Evolutionary conservation across 768 basidiomycete species (phyloP).

Genomic region (Rhodotorula babjevae): DNA sequence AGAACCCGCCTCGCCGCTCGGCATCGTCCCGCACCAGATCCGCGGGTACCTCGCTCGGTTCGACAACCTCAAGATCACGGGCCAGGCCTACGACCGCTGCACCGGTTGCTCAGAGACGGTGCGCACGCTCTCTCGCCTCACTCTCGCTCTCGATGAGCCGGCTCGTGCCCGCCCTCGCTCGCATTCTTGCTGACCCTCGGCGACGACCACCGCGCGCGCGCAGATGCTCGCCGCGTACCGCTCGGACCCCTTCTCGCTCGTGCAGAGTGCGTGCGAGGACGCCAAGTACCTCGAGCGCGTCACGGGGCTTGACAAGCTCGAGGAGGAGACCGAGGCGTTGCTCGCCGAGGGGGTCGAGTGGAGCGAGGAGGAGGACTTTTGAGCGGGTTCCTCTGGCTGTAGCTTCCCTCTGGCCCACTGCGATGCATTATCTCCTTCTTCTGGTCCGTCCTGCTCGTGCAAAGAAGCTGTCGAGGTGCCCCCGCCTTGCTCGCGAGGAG

Average conservation of each 20-base stretch:
- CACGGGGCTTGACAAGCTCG: constrained; percentile 73
- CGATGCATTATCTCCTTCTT: no score
- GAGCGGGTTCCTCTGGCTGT: no score
- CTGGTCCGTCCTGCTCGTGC: no score
- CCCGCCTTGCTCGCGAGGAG: no score
- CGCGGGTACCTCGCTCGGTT: constrained; percentile 86
- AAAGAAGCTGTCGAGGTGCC: no score
- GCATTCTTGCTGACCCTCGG: no score
- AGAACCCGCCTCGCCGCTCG: constrained; percentile 56
- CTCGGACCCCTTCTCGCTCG: constrained; percentile 69
- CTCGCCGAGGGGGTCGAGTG: constrained; percentile 65
- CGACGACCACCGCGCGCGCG: background rate
- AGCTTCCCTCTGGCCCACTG: no score
- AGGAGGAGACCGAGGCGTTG: constrained; percentile 66
- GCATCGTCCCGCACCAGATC: constrained; percentile 87
- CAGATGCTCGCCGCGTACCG: constrained; percentile 81
- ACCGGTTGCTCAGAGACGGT: constrained; percentile 85
- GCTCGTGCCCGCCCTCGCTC: no score
- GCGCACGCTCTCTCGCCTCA: background rate
- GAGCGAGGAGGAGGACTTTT: constrained; percentile 55
- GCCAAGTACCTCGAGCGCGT: constrained; percentile 65
- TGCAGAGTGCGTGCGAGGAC: constrained; percentile 78
- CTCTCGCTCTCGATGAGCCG: no score
- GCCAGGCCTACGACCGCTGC: constrained; percentile 78
- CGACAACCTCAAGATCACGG: constrained; percentile 73